These are phyloP conservation scores for Pulveroboletus sp. DNA, from an alignment of 768 basidiomycete genomes.

Conservation along the genomic window DNA sequence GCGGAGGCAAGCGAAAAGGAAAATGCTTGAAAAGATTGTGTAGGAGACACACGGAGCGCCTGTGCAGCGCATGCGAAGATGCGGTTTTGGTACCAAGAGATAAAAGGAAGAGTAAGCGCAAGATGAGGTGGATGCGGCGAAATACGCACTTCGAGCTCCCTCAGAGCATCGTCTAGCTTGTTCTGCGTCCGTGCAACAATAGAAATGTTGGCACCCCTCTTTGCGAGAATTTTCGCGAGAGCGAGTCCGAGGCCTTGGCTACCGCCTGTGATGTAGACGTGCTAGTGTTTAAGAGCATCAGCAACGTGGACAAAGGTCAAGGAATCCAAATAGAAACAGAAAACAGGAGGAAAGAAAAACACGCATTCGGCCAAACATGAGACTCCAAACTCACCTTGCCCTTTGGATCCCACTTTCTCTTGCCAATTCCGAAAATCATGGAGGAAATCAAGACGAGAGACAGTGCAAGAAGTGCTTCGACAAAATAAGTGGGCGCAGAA, in stretches of 20 bases:
- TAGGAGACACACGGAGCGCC: slow-evolving; percentile 47
- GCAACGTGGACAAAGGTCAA: too few relatives aligned
- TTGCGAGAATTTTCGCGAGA: slow-evolving; percentile 60
- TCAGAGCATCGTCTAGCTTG: slow-evolving; percentile 56
- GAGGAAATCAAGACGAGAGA: slow-evolving; percentile 2
- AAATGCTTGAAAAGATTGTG: slow-evolving; percentile 61
- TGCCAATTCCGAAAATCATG: slow-evolving; percentile 16
- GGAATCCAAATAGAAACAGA: too few relatives aligned
- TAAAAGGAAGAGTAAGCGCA: background rate
- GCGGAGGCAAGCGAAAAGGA: slow-evolving; percentile 60
- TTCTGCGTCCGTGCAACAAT: slow-evolving; percentile 50
- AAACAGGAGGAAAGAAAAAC: too few relatives aligned
- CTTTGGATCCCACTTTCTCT: slow-evolving; percentile 30
- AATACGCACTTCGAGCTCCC: slow-evolving; percentile 56
- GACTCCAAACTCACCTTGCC: slow-evolving; percentile 41
- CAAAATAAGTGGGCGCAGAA: background rate
- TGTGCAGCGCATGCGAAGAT: slow-evolving; percentile 20
- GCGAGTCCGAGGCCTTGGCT: slow-evolving; percentile 76
- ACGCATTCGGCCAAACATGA: slow-evolving; percentile 53
- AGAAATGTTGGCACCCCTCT: slow-evolving; percentile 59
- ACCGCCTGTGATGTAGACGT: slow-evolving; percentile 83
- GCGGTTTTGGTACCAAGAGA: background rate
- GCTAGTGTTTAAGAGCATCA: slow-evolving; percentile 40
- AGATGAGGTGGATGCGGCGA: background rate
- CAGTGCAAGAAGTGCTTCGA: slow-evolving; percentile 10